A percentile compares a stretch with the other conserved stretches of the same genome.
Evolutionary conservation across 106 monocot genomes (phyloP).

Genomic region (Apostasia ramifera): DNA sequence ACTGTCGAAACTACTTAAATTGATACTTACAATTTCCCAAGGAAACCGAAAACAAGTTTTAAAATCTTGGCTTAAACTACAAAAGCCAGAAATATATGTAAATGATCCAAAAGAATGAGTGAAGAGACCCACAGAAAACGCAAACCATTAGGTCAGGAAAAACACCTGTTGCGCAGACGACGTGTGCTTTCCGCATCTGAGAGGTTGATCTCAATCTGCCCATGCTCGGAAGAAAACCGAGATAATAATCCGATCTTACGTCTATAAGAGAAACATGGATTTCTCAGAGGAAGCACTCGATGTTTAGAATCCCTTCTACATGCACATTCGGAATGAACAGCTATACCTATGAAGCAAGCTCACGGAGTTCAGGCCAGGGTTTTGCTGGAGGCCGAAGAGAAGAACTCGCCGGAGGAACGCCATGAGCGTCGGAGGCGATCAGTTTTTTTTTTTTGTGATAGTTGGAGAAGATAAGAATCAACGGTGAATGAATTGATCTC

Average conservation of each 20-base stretch:
- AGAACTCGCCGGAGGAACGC: conserved; percentile 29
- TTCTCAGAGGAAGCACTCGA: not conserved
- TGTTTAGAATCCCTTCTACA: not conserved
- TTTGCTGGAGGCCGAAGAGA: conserved; percentile 26
- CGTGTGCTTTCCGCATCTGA: conserved; percentile 69
- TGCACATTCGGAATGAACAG: not conserved
- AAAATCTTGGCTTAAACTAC: too few species aligned
- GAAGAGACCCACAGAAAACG: not conserved
- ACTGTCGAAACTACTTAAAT: too few species aligned
- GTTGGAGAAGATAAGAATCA: too few species aligned
- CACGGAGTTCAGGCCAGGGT: conserved; percentile 6
- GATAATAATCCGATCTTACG: conserved; percentile 11
- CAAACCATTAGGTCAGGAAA: not conserved
- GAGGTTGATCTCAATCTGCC: conserved; percentile 37
- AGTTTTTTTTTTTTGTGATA: too few species aligned
- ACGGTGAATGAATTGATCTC: too few species aligned
- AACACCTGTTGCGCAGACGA: conserved; percentile 70
- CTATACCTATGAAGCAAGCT: not conserved
- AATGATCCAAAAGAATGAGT: not conserved
- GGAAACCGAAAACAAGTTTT: too few species aligned
- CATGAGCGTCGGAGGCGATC: conserved; percentile 8
- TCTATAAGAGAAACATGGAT: conserved; percentile 7
- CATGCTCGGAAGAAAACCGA: conserved; percentile 22
- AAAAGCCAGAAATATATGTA: not conserved
- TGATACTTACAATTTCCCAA: too few species aligned